phyloP scores from a whole-genome alignment of 1,284 basidiomycete species.

The Naganishia albida region DNA sequence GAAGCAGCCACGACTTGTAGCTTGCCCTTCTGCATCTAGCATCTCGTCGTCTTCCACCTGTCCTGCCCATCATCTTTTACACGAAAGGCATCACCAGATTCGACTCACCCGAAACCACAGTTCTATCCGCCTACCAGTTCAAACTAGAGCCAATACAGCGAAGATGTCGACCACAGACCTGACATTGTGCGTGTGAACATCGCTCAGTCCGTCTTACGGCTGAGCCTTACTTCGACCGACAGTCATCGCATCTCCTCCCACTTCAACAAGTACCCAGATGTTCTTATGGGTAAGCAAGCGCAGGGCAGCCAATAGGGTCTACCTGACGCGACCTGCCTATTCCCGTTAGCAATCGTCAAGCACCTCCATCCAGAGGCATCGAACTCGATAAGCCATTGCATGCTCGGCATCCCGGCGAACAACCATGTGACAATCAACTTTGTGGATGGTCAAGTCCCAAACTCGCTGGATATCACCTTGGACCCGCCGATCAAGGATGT shows the following conservation, averaged over 20 bases:
- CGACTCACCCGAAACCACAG: background rate
- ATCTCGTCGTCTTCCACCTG: too few species aligned
- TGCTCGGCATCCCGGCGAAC: background rate
- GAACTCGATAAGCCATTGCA: background rate
- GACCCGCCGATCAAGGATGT: conserved; percentile 25
- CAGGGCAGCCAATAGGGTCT: background rate
- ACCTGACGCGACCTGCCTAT: too few species aligned
- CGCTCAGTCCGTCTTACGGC: background rate
- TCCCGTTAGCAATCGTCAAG: conserved; percentile 12
- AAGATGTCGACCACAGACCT: background rate
- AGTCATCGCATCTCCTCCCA: conserved; percentile 15
- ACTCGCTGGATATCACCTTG: conserved; percentile 15
- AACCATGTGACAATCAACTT: conserved; percentile 20
- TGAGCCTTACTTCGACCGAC: background rate
- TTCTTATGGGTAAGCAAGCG: conserved; percentile 4
- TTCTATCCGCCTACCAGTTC: too few species aligned
- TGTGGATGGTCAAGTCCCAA: background rate
- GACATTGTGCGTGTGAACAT: background rate
- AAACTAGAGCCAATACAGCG: too few species aligned
- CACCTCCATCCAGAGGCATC: conserved; percentile 17
- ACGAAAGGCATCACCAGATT: background rate
- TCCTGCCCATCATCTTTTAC: background rate
- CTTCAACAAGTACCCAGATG: conserved; percentile 21
- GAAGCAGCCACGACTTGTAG: too few species aligned
- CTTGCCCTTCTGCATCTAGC: too few species aligned